These are phyloP conservation scores for Teratosphaeria zuluensis DNA, from an alignment of 2,329 filamentous ascomycete species.

Conservation along the genomic window DNA sequence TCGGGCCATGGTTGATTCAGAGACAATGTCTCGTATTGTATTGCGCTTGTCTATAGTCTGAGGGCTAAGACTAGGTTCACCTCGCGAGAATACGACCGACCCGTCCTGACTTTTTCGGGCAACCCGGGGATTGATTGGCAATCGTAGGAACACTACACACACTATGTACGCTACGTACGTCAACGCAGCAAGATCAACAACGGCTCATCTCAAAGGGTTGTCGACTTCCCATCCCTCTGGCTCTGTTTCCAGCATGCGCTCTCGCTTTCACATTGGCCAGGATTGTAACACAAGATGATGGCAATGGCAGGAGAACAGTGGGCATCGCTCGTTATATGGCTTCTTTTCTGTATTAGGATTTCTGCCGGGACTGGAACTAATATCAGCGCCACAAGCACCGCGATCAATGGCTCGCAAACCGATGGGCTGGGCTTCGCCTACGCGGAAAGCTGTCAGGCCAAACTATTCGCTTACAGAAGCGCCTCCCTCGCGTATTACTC, in stretches of 20 bases:
- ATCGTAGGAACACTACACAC: no score
- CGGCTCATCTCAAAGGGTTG: no score
- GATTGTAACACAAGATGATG: not conserved
- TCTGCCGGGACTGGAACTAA: not conserved
- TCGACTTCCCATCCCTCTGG: not conserved
- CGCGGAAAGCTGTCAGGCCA: not conserved
- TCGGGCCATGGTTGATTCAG: not conserved
- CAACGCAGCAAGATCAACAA: no score
- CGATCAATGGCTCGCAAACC: not conserved
- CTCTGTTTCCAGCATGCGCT: not conserved
- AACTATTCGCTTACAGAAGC: not conserved
- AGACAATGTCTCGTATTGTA: not conserved
- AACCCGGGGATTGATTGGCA: no score
- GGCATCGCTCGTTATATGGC: not conserved
- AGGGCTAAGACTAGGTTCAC: not conserved
- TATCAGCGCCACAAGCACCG: not conserved
- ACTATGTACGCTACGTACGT: no score
- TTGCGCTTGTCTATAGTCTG: not conserved
- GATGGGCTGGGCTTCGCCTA: not conserved
- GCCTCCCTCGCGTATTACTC: not conserved
- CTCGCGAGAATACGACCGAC: not conserved
- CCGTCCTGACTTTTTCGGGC: no score
- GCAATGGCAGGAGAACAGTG: not conserved
- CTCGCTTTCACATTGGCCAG: not conserved
- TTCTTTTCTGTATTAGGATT: not conserved